Evolutionary conservation across 192 early-diverging fungal genomes (phyloP), one percentile per base, ranked within the genome.

Genomic region (Chytriomyces sp.): DNA sequence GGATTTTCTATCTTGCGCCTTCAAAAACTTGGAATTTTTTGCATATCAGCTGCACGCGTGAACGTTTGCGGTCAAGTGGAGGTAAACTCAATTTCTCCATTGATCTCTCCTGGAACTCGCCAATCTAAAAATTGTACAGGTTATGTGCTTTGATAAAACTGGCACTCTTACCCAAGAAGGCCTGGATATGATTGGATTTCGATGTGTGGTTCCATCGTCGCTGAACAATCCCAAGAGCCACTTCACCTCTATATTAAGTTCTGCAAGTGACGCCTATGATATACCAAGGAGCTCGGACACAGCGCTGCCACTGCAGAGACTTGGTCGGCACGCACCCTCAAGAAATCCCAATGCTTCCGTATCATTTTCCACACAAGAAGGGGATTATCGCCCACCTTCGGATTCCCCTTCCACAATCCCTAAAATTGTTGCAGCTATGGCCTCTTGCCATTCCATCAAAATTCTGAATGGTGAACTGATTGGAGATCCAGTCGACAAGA

Each of bases 101-200:
- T 20, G 28, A 4, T 0, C 10, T 11, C 49, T 62, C 62, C 5
- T 62, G 9, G 24, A 44, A 45, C 16, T 28, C 28, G 16, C 46
- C 66, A 67, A 24, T 46, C 44, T 67, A 8, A 43, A 9, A 46
- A 28, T 3, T 71, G 59, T 9, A 5, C 26, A 75, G 63, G 91
- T 95, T 45, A 97, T 96, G 90, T 96, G 94, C 76, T 99, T 99
- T 87, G 98, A 99, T 84, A 99, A 99, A 83, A 98, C 97, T 1
- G 97, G 97, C 1, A 99, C 97, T 5, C 81, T 99, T 61, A 98
- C 96, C 3, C 95, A 98, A 80, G 96, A 98, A 78, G 96, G 96
- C 0, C 81, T 99, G 45, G 97, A 97, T 78, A 94, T 99, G 3
- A 82, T 97, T 66, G 97, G 97, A n/a, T 89, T 97, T 43, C 91